Conservation (phyloP, 2,329 filamentous ascomycete species). For the Ophiostoma triangulosporum region DNA sequence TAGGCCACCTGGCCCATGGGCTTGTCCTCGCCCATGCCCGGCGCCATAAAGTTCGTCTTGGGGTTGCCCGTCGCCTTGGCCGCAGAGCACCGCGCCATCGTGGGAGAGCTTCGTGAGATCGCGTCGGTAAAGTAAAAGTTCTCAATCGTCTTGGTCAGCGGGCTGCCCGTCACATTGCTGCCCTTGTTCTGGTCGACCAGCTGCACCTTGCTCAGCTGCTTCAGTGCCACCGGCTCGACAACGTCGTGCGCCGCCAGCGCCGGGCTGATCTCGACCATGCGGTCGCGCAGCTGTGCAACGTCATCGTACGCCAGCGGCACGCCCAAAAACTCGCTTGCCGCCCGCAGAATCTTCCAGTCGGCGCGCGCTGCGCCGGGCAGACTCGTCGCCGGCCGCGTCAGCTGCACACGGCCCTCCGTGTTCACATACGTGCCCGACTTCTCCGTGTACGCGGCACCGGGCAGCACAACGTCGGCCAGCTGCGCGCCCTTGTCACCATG, state of each 20-base stretch:
- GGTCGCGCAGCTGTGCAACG: constrained; percentile 73
- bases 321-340: constrained; percentile 80
- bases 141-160: constrained; percentile 75
- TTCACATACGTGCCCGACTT: constrained; percentile 95
- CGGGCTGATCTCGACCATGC: constrained; percentile 91
- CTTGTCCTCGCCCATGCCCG: constrained; percentile 50
- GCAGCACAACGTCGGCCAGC: constrained; percentile 85
- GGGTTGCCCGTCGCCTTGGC: constrained; percentile 75
- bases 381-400: constrained; percentile 79
- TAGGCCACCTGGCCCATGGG: constrained; percentile 49
- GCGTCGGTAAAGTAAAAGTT: constrained; percentile 98
- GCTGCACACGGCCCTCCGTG: constrained; percentile 91
- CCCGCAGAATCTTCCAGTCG: constrained; percentile 98
- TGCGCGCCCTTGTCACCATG: constrained; percentile 90
- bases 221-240: constrained; percentile 66
- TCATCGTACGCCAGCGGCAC: constrained; percentile 85
- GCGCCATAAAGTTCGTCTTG: constrained; percentile 66
- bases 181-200: constrained; percentile 95
- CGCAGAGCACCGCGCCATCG: constrained; percentile 94
- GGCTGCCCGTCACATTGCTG: constrained; percentile 52
- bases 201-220: constrained; percentile 77
- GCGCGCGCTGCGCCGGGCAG: constrained; percentile 81
- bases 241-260: constrained; percentile 82
- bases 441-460: constrained; percentile 91
- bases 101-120: constrained; percentile 93